Base-by-base conservation (phyloP, 345 rosid species). In the Schrenkiella parvula region DNA sequence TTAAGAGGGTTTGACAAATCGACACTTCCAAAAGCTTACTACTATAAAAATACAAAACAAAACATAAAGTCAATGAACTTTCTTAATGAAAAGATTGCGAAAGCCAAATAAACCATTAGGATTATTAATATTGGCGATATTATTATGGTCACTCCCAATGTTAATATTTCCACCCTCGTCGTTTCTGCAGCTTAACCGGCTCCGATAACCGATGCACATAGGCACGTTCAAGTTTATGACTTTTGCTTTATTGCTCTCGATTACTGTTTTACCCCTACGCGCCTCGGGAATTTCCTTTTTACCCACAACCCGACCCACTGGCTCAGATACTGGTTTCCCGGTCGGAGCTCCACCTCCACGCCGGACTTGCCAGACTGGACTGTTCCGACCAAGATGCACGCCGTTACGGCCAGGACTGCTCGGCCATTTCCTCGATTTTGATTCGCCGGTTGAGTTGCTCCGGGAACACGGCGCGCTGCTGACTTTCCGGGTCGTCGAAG, bases 401-500 rank as follows among this genome's bases (percentile, higher is more conserved):
- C 91, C 91, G 64, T 79, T 68, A 58, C 93, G 85, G 52, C 89
- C 74, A 3, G 96, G 93, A 53, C 89, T 85, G 38, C 75, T 69
- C 8, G 93, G 90, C 88, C 84, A 86, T 77, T 85, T 88, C 79
- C 91, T 77, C 17, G 77, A 70, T 5, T 77, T 77, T 0, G 77
- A 77, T 18, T 77, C 80, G 0, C 80, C 96, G 1, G 85, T 81
- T 1, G 96, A 88, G 64, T 90, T 90, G 69, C 93, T 88, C 4
- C 96, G 54, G 0, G 96, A 90, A 41, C 96, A 90, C 37, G 96
- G 93, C 29, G 96, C 96, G 56, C 96, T 88, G 35, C 89, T 90
- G 19, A 74, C 88, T 83, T 85, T 90, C 51, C 93, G 82, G 54
- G 81, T 21, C 18, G 51, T 80, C n/a, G 85, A 82, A 71, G 79